These are phyloP conservation scores for Fusarium circinatum DNA, from an alignment of 2,329 filamentous ascomycete species.

Conservation along the genomic window DNA sequence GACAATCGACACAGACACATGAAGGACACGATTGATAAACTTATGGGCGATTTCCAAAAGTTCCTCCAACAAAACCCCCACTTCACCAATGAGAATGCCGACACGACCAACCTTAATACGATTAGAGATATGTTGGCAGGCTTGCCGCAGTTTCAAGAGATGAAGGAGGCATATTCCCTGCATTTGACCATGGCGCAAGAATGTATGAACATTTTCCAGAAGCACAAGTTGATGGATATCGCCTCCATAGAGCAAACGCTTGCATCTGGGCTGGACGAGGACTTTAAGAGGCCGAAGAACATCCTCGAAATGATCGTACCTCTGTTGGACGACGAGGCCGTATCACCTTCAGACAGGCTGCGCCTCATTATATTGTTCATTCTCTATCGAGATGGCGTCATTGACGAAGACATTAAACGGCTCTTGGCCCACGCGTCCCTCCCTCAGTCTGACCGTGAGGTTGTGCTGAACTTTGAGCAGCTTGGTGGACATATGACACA, in stretches of 20 bases:
- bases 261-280: conserved; percentile 92
- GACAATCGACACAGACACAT: conserved; percentile 95
- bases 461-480: conserved; percentile 81
- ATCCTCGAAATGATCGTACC: conserved; percentile 85
- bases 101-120: conserved; percentile 82
- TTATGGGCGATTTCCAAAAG: conserved; percentile 91
- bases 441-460: conserved; percentile 76
- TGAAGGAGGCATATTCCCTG: conserved; percentile 93
- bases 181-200: conserved; percentile 97
- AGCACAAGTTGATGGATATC: conserved; percentile 85
- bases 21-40: conserved; percentile 95
- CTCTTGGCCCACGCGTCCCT: conserved; percentile 85
- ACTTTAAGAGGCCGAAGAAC: conserved; percentile 90
- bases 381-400: conserved; percentile 85
- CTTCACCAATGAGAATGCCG: conserved; percentile 79
- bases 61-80: conserved; percentile 93
- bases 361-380: conserved; percentile 88
- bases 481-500: conserved; percentile 80
- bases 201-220: conserved; percentile 93
- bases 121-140: conserved; percentile 98
- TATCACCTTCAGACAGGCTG: conserved; percentile 78
- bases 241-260: conserved; percentile 90
- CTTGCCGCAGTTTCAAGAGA: conserved; percentile 91
- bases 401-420: conserved; percentile 84
- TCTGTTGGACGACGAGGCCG: conserved; percentile 84